These are phyloP conservation scores for Aspergillus bridgeri DNA, from an alignment of 495 filamentous ascomycete genomes.

Conservation along the genomic window DNA sequence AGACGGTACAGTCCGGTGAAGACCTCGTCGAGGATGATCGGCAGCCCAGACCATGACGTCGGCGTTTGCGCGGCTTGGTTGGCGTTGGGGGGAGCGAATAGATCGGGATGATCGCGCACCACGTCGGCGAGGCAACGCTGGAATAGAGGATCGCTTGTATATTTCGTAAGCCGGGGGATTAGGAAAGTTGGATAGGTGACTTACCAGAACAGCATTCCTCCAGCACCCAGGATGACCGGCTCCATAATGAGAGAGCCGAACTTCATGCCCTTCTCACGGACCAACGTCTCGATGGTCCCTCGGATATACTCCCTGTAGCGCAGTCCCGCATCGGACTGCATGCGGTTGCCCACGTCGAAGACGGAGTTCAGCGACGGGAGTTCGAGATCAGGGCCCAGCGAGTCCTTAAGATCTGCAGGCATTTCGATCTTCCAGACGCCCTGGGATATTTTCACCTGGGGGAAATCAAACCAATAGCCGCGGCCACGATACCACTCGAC, in stretches of 20 bases:
- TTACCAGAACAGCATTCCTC: constrained; percentile 74
- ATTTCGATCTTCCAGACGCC: constrained; percentile 61
- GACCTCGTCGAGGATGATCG: constrained; percentile 75
- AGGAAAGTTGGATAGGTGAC: constrained; percentile 16
- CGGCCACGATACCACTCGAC: constrained; percentile 75
- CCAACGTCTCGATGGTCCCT: constrained; percentile 46
- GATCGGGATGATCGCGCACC: constrained; percentile 51
- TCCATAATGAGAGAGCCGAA: constrained; percentile 76
- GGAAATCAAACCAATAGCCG: constrained; percentile 75
- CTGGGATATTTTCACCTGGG: constrained; percentile 57
- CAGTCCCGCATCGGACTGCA: constrained; percentile 33
- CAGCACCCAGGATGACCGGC: constrained; percentile 70
- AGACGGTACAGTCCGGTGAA: constrained; percentile 80
- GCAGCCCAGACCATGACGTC: constrained; percentile 62
- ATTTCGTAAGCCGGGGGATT: background rate
- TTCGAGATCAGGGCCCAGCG: constrained; percentile 41
- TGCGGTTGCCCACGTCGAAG: constrained; percentile 56
- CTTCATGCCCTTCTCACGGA: constrained; percentile 51
- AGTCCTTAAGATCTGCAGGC: constrained; percentile 43
- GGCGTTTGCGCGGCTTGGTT: constrained; percentile 7
- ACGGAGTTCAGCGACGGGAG: constrained; percentile 53
- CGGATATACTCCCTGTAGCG: constrained; percentile 58
- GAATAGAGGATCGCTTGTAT: constrained; percentile 67
- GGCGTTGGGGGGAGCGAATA: constrained; percentile 35
- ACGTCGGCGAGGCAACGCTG: constrained; percentile 62